Evolutionary conservation across 2,329 filamentous ascomycete genomes (phyloP).

Genomic region (Aspergillus persii): DNA sequence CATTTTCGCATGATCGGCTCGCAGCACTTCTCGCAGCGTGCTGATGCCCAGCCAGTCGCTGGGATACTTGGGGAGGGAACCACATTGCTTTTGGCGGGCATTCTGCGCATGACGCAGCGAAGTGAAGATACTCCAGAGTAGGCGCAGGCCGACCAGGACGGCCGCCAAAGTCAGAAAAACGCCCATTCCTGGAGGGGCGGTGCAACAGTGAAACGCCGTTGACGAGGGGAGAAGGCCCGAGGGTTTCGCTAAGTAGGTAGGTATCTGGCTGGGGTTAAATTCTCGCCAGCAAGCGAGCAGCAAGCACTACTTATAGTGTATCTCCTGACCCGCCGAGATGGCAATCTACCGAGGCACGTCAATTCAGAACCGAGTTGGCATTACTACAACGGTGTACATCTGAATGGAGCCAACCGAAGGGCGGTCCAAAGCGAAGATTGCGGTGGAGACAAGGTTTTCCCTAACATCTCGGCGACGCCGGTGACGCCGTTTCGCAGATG

Average conservation of each 20-base stretch:
- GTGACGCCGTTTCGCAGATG: neutral
- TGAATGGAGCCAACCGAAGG: neutral
- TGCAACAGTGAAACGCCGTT: neutral
- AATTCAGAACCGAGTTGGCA: too few species aligned
- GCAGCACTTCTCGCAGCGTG: slow-evolving; percentile 22
- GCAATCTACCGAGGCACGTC: neutral
- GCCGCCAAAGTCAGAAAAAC: slow-evolving; percentile 23
- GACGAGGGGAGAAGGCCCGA: neutral
- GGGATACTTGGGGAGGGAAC: slow-evolving; percentile 23
- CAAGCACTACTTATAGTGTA: neutral
- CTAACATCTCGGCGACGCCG: neutral
- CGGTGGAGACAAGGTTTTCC: neutral
- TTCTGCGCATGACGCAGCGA: slow-evolving; percentile 27
- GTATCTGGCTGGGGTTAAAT: too few species aligned
- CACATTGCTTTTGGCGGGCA: slow-evolving; percentile 26
- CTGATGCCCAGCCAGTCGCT: slow-evolving; percentile 28
- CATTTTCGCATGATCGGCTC: slow-evolving; percentile 23
- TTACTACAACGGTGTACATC: too few species aligned
- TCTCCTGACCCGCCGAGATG: too few species aligned
- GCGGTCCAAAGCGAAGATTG: neutral
- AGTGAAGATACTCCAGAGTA: slow-evolving; percentile 21
- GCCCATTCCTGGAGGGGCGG: slow-evolving; percentile 9
- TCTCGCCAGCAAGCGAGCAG: too few species aligned
- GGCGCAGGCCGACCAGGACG: slow-evolving; percentile 23
- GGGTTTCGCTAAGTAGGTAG: too few species aligned